Conservation (phyloP, 345 rosid species). For the Trapa incisa region DNA sequence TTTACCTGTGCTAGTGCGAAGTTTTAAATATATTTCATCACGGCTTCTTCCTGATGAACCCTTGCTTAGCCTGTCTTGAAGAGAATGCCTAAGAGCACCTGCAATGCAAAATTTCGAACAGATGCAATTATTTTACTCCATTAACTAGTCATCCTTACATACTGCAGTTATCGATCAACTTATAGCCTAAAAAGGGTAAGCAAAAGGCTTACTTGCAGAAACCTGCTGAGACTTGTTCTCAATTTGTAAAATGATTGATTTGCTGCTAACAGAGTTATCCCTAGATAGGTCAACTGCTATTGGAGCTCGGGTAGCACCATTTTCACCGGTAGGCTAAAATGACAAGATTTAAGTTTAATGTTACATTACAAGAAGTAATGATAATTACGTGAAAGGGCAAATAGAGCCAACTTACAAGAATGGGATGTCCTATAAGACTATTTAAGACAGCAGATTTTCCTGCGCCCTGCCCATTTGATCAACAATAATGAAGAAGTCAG, state of each 20-base stretch:
- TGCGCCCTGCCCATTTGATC: constrained; percentile 65
- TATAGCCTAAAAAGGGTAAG: background rate
- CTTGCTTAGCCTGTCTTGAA: constrained; percentile 87
- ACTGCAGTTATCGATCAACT: background rate
- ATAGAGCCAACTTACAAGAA: constrained; percentile 46
- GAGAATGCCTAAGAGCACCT: constrained; percentile 88
- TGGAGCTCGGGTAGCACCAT: constrained; percentile 99
- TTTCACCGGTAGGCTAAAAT: constrained; percentile 95
- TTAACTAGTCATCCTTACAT: background rate
- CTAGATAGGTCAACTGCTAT: constrained; percentile 56
- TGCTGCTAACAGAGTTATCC: constrained; percentile 67
- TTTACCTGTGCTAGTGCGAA: constrained; percentile 78
- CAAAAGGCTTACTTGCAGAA: constrained; percentile 64
- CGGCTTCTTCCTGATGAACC: constrained; percentile 69
- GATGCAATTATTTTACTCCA: constrained; percentile 1
- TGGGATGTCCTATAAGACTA: constrained; percentile 92
- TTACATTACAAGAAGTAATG: background rate
- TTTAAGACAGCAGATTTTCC: constrained; percentile 92
- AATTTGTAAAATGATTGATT: constrained; percentile 63
- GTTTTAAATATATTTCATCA: constrained; percentile 79
- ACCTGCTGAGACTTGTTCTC: constrained; percentile 89
- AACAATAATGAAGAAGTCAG: constrained; percentile 4
- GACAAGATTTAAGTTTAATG: background rate
- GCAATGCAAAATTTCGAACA: constrained; percentile 14
- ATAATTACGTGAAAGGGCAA: background rate